Base-by-base conservation (phyloP, 202 grass and related monocot species). In the Zoysia matrella region DNA sequence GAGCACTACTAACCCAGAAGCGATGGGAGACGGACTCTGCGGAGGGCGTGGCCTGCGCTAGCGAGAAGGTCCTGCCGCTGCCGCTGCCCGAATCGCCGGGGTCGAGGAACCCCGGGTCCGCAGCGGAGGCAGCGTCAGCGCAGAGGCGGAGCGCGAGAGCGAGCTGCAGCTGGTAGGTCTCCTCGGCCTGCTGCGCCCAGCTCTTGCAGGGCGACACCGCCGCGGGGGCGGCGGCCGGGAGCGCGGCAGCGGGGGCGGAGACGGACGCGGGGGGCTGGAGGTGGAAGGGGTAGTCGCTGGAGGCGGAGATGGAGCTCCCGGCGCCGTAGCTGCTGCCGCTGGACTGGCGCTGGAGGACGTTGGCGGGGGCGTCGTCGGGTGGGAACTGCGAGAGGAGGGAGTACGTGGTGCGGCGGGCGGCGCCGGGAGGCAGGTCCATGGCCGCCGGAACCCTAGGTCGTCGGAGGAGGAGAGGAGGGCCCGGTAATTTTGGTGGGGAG, bases 101-200 rank as follows among this genome's bases (percentile, higher is more conserved):
- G 57, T 99, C 96, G 82, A 95, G 86, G 83, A 99, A 90, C 0
- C 87, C 90, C 0, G 96, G 91, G 88, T 99, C 91, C 12, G 85
- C 87, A 43, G 90, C 89, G 75, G 81, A 89, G 4, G 91, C 85
- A 1, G 96, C 85, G 56, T 99, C 96, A 16, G 92, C 90, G 80
- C 96, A 95, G 76, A 99, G 96, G 62, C 96, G 91, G 41, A 99
- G 93, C 41, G 96, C 96, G 60, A 99, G 91, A 3, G 92, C 92
- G 52, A 93, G 92, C 87, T 99, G 96, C 64, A 99, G 88, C 72
- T 95, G 96, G 89, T 95, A 99, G 42, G 96, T 99, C 78, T 99
- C 96, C 87, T 95, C 92, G 5, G 96, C 92, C 91, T 99, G 96
- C 88, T 95, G 96, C 52, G 93, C 96, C 96, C 96, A 95, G 91